Percentiles rank a stretch among this genome's conserved stretches.
Conservation (phyloP, 306 rosid species). For the Corylus heterophylla region DNA sequence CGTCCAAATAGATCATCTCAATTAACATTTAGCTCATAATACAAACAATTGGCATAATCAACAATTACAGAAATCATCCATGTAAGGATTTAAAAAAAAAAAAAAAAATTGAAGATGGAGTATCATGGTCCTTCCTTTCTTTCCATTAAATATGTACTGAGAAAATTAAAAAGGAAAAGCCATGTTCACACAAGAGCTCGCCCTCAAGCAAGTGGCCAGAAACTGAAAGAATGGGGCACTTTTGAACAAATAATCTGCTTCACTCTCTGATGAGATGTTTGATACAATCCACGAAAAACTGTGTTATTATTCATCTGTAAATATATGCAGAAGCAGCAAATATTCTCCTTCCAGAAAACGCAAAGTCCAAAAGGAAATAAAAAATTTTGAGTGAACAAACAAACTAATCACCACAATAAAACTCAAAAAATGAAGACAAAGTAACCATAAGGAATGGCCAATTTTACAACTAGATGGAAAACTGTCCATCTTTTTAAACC, state of each 20-base stretch:
- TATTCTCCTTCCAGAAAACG: not conserved
- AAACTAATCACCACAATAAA: too few relatives aligned
- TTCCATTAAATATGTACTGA: not conserved
- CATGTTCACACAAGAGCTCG: not conserved
- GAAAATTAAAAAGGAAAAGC: not conserved
- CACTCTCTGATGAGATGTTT: not conserved
- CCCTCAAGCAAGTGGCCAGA: not conserved
- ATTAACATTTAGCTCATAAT: not conserved
- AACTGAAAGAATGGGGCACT: not conserved
- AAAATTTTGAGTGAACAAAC: not conserved
- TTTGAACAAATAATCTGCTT: not conserved
- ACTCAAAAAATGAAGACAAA: not conserved
- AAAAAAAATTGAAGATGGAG: not conserved
- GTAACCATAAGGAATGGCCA: not conserved
- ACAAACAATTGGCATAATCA: not conserved
- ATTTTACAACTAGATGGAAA: not conserved
- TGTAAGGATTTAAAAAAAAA: not conserved
- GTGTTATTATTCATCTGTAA: not conserved
- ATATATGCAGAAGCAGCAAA: not conserved
- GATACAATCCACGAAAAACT: not conserved
- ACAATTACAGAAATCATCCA: not conserved
- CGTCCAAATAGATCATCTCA: not conserved
- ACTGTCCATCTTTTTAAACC: not conserved
- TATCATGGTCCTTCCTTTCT: not conserved
- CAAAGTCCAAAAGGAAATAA: not conserved